Evolutionary conservation across 352 stramenopile species (phyloP), one percentile per base, ranked within the genome.

Genomic region (Phytophthora pini): DNA sequence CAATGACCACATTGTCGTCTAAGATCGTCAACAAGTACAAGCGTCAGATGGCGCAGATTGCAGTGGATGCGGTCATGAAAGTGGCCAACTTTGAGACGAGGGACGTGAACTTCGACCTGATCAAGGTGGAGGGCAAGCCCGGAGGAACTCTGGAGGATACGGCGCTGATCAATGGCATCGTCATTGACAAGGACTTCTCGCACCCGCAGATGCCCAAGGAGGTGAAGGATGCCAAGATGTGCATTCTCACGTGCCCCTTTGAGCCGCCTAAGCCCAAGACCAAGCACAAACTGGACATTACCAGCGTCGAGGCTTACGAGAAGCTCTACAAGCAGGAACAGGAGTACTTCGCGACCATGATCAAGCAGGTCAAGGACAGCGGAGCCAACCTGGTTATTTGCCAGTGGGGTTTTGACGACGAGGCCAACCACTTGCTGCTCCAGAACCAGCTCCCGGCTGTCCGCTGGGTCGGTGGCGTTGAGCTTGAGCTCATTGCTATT

Each of bases 401-500:
- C 82, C 97, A 99, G 79, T 99, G 97, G 98, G 98, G 98, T 39
- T 99, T 99, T 75, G 98, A 99, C 79, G 98, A 99, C 76, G 98
- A 99, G 74, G 97, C 97, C 49, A 99, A 99, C 87, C 97, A 99
- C 78, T 79, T 99, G 68, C 84, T 99, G 31, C 81, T 99, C 46
- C 97, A 99, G 75, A 98, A 99, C 80, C 64, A 99, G 31, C 79
- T 99, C 12, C 96, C 97, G 5, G 98, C 98, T 39, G 97, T 99
- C 55, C 94, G 98, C 50, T 99, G 98, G 98, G 98, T 99, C 2
- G 98, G 98, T 51, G 98, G 98, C 45, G 97, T 99, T 15, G 98
- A 99, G 86, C 95, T 99, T 36, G 98, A 99, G 84, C 93, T 99
- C n/a, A 99, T 99, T 77, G 98, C 98, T 32, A 99, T 99, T 74